Evolutionary conservation across 345 rosid species (phyloP).

Genomic region (Gossypium herbaceum): DNA sequence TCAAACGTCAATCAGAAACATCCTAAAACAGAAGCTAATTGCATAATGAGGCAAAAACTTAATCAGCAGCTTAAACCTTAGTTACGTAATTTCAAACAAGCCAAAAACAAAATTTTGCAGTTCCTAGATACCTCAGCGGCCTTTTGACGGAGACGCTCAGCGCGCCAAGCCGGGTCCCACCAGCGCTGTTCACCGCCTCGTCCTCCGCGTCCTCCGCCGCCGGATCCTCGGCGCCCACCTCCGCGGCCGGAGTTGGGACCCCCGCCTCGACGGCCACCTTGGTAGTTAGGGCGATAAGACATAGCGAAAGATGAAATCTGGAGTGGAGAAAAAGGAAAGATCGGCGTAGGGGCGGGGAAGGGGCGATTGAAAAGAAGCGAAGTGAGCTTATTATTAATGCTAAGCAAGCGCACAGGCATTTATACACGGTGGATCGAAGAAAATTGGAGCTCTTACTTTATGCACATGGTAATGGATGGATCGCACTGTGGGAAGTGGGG

Average conservation of each 20-base stretch:
- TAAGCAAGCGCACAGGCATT: constrained; percentile 16
- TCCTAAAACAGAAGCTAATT: not conserved
- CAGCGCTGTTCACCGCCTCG: constrained; percentile 94
- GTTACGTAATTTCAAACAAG: not conserved
- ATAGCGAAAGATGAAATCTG: constrained; percentile 28
- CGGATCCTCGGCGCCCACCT: constrained; percentile 45
- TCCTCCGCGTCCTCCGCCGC: constrained; percentile 38
- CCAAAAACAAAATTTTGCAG: not conserved
- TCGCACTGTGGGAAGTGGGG: constrained; percentile 6
- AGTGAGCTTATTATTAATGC: not conserved
- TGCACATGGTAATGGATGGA: not conserved
- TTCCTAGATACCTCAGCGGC: constrained; percentile 52
- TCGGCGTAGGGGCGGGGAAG: not conserved
- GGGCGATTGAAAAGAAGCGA: constrained; percentile 10
- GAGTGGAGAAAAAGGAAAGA: constrained; percentile 18
- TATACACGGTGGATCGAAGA: not conserved
- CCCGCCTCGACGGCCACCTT: constrained; percentile 50
- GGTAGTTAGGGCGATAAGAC: constrained; percentile 63
- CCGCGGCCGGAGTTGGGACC: constrained; percentile 29
- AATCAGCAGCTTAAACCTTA: not conserved
- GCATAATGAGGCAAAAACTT: not conserved
- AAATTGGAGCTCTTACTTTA: not conserved
- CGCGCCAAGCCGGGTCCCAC: constrained; percentile 99
- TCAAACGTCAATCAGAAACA: not conserved
- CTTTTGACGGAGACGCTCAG: constrained; percentile 77